These are phyloP conservation scores for Solanum phureja DNA, from an alignment of 257 asterid genomes.

Conservation along the genomic window DNA sequence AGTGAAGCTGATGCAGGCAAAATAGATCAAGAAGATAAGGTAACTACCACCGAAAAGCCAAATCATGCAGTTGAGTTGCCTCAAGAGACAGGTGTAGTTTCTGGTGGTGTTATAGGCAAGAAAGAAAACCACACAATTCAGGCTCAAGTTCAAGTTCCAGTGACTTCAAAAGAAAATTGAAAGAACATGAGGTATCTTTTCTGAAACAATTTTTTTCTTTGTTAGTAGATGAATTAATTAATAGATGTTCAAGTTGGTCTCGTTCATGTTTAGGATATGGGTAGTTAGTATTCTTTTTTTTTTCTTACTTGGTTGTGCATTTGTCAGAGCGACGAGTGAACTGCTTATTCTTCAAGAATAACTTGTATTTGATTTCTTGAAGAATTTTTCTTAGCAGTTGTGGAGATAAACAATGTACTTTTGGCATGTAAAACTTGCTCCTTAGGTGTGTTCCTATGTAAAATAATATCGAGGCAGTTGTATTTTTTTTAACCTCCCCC, in stretches of 20 bases:
- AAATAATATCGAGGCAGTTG: no score
- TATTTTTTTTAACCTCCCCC: no score
- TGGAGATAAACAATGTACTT: no score
- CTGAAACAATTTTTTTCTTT: background rate
- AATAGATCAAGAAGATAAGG: background rate
- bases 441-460: no score
- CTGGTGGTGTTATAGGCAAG: slow-evolving; percentile 10
- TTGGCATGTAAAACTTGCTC: no score
- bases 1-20: background rate
- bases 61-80: background rate
- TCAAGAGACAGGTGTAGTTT: background rate
- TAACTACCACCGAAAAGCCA: background rate
- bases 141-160: background rate
- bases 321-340: background rate
- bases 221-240: background rate
- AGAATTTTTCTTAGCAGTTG: no score
- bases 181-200: background rate
- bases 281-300: background rate
- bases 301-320: background rate
- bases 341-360: slow-evolving; percentile 10
- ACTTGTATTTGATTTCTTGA: background rate
- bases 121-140: slow-evolving; percentile 1
- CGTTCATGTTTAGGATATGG: background rate
- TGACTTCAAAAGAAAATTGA: background rate
- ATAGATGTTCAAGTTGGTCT: background rate